A percentile compares a stretch with the other conserved stretches of the same genome.
Conservation (phyloP, 169 alveolate genomes). For the Plasmodium ovale region DNA sequence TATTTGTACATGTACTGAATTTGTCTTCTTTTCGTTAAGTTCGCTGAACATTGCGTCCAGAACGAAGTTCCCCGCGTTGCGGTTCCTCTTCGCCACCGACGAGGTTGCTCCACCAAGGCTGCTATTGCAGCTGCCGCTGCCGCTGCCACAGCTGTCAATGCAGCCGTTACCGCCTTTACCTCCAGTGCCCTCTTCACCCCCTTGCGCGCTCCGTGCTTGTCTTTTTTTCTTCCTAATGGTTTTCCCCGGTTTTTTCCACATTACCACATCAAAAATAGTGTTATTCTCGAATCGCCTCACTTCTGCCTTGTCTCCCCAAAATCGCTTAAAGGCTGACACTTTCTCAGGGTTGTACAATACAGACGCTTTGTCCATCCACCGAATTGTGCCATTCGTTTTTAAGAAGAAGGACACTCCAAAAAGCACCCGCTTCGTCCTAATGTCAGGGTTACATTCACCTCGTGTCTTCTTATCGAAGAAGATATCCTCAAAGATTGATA, state of each 20-base stretch:
- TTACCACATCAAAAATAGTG: conserved; percentile 41
- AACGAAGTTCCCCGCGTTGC: neutral
- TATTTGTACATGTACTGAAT: conserved; percentile 27
- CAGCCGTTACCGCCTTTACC: neutral
- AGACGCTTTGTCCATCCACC: conserved; percentile 11
- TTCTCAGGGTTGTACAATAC: conserved; percentile 25
- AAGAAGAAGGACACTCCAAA: conserved; percentile 25
- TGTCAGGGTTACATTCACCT: neutral
- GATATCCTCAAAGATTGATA: neutral
- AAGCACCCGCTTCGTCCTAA: neutral
- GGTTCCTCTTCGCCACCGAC: neutral
- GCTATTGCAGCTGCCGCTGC: no score
- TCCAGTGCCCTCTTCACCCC: neutral
- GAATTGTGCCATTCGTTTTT: conserved; percentile 20
- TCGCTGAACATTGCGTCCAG: conserved; percentile 42
- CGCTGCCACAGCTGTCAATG: neutral
- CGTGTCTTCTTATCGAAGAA: neutral
- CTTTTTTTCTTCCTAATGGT: neutral
- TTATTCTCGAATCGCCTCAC: conserved; percentile 55
- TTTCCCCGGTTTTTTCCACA: conserved; percentile 38
- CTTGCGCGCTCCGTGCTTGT: neutral
- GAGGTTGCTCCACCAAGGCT: no score
- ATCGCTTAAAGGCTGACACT: conserved; percentile 14
- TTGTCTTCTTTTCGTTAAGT: neutral
- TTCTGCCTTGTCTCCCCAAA: conserved; percentile 28